Evolutionary conservation across 2,329 filamentous ascomycete genomes (phyloP).

Genomic region (Ascochyta koolunga): DNA sequence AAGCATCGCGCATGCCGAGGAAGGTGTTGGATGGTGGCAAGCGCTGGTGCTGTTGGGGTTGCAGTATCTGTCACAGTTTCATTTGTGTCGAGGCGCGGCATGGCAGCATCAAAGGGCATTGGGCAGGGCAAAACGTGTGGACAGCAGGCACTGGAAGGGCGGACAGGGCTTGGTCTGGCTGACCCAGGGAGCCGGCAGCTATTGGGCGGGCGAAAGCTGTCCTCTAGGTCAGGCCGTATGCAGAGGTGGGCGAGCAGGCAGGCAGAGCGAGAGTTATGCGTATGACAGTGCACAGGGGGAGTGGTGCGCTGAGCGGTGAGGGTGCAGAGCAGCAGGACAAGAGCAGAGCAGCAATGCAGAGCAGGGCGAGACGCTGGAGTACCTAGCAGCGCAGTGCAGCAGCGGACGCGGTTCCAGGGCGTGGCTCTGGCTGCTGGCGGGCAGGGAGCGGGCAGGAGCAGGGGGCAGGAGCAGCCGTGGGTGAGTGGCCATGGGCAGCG

Average conservation of each 20-base stretch:
- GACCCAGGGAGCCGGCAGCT: conserved; percentile 13
- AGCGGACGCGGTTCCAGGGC: conserved; percentile 5
- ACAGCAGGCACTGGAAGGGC: conserved; percentile 6
- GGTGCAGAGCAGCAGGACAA: conserved; percentile 1
- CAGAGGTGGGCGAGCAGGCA: background rate
- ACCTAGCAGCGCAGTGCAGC: background rate
- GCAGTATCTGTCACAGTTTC: conserved; percentile 18
- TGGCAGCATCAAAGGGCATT: conserved; percentile 13
- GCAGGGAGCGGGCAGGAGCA: background rate
- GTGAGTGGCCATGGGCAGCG: no score
- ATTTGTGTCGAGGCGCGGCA: conserved; percentile 7
- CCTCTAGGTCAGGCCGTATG: conserved; percentile 7
- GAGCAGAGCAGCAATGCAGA: background rate
- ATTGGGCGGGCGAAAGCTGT: conserved; percentile 14
- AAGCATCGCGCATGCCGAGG: conserved; percentile 23
- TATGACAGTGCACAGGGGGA: conserved; percentile 9
- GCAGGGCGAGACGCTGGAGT: conserved; percentile 4
- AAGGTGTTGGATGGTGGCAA: conserved; percentile 5
- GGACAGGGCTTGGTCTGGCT: conserved; percentile 16
- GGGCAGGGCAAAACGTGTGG: conserved; percentile 6
- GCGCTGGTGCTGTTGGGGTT: conserved; percentile 6
- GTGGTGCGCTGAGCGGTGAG: conserved; percentile 16
- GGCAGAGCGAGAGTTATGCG: conserved; percentile 4
- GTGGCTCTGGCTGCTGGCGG: background rate
- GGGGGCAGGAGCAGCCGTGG: background rate